Evolutionary conservation across 768 basidiomycete species (phyloP).

Genomic region (Boletus sp.): DNA sequence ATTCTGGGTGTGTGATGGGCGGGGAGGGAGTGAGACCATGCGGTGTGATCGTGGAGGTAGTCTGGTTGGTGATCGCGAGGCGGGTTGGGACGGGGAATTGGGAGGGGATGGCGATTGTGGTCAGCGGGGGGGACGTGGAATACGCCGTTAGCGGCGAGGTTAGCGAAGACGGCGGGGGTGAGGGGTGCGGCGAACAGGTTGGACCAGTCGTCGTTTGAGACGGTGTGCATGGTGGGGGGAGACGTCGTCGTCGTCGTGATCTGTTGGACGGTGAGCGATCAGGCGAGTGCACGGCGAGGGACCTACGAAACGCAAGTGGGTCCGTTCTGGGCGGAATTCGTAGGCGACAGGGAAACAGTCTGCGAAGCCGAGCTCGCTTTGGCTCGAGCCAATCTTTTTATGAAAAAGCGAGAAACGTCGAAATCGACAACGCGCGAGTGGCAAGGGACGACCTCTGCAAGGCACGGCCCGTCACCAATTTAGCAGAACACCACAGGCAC

Average conservation of each 20-base stretch:
- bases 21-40: constrained; percentile 27
- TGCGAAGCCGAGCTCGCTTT: constrained; percentile 3
- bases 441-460: constrained; percentile 14
- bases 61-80: constrained; percentile 15
- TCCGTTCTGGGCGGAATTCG: constrained; percentile 6
- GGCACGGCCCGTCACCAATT: constrained; percentile 1
- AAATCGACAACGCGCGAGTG: constrained; percentile 17
- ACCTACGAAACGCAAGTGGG: not conserved
- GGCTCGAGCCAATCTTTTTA: constrained; percentile 15
- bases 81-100: constrained; percentile 14
- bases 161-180: constrained; percentile 56
- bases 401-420: constrained; percentile 5
- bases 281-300: too few species aligned
- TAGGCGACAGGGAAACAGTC: not conserved
- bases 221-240: constrained; percentile 20
- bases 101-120: constrained; percentile 27
- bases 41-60: constrained; percentile 21
- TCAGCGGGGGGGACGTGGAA: constrained; percentile 38
- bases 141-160: constrained; percentile 58
- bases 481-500: constrained; percentile 13
- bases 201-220: constrained; percentile 46
- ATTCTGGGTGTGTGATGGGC: constrained; percentile 25
- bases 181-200: constrained; percentile 60
- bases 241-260: too few species aligned
- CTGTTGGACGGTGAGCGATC: too few species aligned